Base-by-base conservation (phyloP, 2,329 filamentous ascomycete genomes). In the Colletotrichum chrysophilum region DNA sequence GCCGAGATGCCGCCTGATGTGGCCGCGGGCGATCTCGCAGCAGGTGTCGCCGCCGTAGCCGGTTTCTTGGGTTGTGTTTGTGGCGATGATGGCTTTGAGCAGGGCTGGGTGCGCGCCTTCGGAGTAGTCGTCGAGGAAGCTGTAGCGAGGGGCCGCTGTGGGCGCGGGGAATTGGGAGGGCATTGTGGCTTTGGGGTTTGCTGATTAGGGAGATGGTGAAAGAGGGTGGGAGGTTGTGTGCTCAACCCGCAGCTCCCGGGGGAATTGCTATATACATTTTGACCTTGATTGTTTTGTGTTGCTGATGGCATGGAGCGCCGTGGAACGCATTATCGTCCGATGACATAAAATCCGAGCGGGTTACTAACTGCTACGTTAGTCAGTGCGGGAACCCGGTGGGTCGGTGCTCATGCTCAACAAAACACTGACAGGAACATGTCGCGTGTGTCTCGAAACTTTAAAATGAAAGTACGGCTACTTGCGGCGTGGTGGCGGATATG, bases 61-160 rank as follows among this genome's bases (percentile, higher is more conserved):
- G 7, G 83, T 79, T 77, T 89, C 86, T 66, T 89, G 88, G 1
- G 84, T 83, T 5, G 79, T 78, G 70, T 89, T 89, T 78, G 84
- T 86, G 36, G 82, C 79, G 18, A 88, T 78, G 3, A 89, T 81
- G 12, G 88, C 87, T 60, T 88, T 84, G 32, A 89, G 84, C 4
- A 89, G 80, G n/a, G 84, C 82, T 7, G 88, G 88, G 75, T 89
- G 88, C 0, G 87, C 88, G 43, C 88, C 88, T 74, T 89, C 88
- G 79, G 87, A 88, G 78, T 89, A 89, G 77, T 89, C 88, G 77
- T 89, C 88, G 62, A 87, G 82, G 71, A 89, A 87, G 79, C 86
- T 88, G 78, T 89, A 89, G 34, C 71, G 75, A 24, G 56, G 64
- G 5, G 56, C 14, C 8, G 43, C 30, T 21, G 58, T 10, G 6